Evolutionary conservation across 2,329 filamentous ascomycete genomes (phyloP).

Genomic region (Penicillium italicum): DNA sequence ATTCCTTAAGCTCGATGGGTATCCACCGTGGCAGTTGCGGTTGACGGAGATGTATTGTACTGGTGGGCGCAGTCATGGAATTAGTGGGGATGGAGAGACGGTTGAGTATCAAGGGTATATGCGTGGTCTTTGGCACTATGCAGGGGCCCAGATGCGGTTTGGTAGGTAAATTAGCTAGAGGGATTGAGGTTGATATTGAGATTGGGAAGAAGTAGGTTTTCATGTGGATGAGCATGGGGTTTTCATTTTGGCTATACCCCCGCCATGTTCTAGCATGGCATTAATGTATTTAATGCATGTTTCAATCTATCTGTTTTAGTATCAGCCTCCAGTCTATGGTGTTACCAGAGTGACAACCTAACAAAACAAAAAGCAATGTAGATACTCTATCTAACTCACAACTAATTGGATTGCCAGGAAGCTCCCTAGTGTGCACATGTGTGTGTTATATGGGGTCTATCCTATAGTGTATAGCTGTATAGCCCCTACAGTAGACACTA

Average conservation of each 20-base stretch:
- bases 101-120: conserved; percentile 96
- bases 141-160: conserved; percentile 82
- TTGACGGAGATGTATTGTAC: conserved; percentile 87
- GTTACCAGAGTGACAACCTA: not conserved
- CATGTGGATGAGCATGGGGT: not conserved
- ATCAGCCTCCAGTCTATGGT: not conserved
- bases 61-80: conserved; percentile 39
- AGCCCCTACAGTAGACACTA: no score
- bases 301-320: not conserved
- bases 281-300: not conserved
- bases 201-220: not conserved
- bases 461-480: no score
- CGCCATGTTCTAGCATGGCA: not conserved
- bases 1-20: conserved; percentile 78
- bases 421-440: not conserved
- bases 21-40: conserved; percentile 93
- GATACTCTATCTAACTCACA: not conserved
- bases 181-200: not conserved
- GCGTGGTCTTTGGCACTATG: conserved; percentile 75
- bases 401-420: not conserved
- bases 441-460: not conserved
- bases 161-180: conserved; percentile 50
- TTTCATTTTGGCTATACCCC: not conserved
- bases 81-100: conserved; percentile 38
- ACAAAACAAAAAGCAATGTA: not conserved